Percentiles rank a stretch among this genome's conserved stretches.
Conservation (phyloP, 2,329 filamentous ascomycete species). For the Endoconidiophora laricicola region DNA sequence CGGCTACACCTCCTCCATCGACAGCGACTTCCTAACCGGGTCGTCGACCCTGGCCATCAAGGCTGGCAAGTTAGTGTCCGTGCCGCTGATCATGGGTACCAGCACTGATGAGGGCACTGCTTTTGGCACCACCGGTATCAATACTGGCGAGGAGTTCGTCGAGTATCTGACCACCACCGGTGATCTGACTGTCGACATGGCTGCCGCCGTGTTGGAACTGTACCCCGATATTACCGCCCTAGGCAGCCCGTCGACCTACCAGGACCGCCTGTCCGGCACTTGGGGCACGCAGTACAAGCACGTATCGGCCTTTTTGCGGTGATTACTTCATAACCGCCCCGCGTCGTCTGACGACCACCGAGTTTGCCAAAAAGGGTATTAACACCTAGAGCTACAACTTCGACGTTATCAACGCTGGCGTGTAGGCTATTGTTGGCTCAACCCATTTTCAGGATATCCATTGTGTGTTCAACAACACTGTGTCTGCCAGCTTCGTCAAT, state of each 20-base stretch:
- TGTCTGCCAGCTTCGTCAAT: conserved; percentile 24
- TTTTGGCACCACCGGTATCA: conserved; percentile 36
- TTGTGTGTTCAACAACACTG: conserved; percentile 33
- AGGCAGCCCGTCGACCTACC: conserved; percentile 29
- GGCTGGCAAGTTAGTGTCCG: conserved; percentile 42
- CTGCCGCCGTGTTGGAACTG: conserved; percentile 23
- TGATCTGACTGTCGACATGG: conserved; percentile 16
- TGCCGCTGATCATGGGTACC: conserved; percentile 45
- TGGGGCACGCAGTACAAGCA: conserved; percentile 36
- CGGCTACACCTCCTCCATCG: conserved; percentile 17
- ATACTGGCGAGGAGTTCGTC: conserved; percentile 36
- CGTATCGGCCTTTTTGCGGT: conserved; percentile 33
- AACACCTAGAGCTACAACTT: conserved; percentile 39
- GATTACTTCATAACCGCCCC: conserved; percentile 39
- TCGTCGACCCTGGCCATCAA: conserved; percentile 34
- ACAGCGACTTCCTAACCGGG: conserved; percentile 26
- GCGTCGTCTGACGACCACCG: conserved; percentile 34
- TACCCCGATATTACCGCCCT: conserved; percentile 34
- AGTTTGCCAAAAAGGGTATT: conserved; percentile 30
- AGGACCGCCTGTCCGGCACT: conserved; percentile 18
- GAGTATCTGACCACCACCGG: conserved; percentile 20
- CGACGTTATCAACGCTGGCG: conserved; percentile 23
- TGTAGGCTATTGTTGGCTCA: conserved; percentile 14
- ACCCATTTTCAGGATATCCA: conserved; percentile 19
- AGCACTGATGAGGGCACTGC: conserved; percentile 48